These are phyloP conservation scores for Hypoxylon trugodes DNA, from an alignment of 495 filamentous ascomycete species.

Conservation along the genomic window DNA sequence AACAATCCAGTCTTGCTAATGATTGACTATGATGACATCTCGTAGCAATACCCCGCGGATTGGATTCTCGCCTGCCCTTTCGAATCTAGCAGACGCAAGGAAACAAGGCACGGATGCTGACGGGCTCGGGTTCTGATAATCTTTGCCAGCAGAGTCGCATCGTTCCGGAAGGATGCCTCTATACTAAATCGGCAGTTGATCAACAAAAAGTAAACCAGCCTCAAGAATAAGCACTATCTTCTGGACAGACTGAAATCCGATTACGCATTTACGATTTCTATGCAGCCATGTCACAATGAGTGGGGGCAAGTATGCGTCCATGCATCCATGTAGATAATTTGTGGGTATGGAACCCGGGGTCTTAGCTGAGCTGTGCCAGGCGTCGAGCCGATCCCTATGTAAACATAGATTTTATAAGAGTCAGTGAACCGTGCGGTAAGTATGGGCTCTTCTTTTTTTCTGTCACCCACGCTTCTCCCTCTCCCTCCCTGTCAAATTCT, in stretches of 20 bases:
- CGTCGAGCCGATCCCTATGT: conserved; percentile 19
- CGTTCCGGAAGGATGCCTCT: conserved; percentile 4
- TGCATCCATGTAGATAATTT: neutral
- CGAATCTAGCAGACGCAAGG: neutral
- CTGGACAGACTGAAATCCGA: no score
- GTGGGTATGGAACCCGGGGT: conserved; percentile 4
- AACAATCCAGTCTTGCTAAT: neutral
- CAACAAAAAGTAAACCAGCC: no score
- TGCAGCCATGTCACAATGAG: conserved; percentile 32
- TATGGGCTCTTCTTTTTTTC: neutral
- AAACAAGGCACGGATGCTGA: neutral
- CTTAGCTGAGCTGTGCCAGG: conserved; percentile 11
- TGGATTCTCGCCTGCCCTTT: conserved; percentile 16
- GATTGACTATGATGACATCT: conserved; percentile 10
- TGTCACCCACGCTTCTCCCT: neutral
- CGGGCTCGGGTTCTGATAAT: neutral
- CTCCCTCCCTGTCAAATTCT: neutral
- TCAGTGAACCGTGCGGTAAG: neutral
- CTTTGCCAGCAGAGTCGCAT: conserved; percentile 12
- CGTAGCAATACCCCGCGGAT: conserved; percentile 21
- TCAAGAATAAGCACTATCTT: no score
- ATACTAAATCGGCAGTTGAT: conserved; percentile 16
- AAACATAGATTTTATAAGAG: conserved; percentile 13
- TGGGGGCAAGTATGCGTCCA: conserved; percentile 9
- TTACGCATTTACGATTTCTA: no score